Evolutionary conservation across 2,329 filamentous ascomycete species (phyloP), one percentile per base, ranked within the genome.

Genomic region (Botryotinia convoluta): DNA sequence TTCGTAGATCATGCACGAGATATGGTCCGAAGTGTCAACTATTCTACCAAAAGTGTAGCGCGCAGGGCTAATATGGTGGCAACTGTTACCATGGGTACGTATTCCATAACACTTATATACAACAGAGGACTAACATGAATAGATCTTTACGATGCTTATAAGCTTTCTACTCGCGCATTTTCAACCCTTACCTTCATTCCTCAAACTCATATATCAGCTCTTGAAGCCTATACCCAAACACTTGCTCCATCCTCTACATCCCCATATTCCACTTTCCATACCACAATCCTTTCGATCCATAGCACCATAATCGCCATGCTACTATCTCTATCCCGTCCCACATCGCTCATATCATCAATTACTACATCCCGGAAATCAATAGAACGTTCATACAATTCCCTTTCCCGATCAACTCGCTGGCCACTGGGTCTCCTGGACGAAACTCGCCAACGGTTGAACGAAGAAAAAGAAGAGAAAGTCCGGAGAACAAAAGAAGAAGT

Each of bases 1-100:
- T 97, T 99, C 82, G 91, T 97, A 71, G 91, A 94, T 70, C 93
- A 97, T 80, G 95, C 95, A 32, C 90, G 94, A 78, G 95, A 98
- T 72, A 95, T 94, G 82, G 91, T 99, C 57, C 91, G 94, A 69
- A 90, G 91, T 76, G 90, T 98, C 74, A 95, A 95, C 79, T 91
- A 92, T 78, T 92, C 93, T 72, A 95, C 93, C 0, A 93, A 93
- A 82, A 93, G 91, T 77, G 89, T 97, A 69, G 91, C 96, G 57
- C 90, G 95, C 73, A 89, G 94, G 73, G 90, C 92, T 37, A 95
- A 96, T 80, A 88, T 89, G 74, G 83, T 95, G 42, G 90, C 90
- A 64, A 89, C 92, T 77, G 88, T 88, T 63, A 83, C 86, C 54
- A 86, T 86, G 48, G 89, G 90, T 91, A 85, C 78, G 84, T 70